These are phyloP conservation scores for Pythium brassicae DNA, from an alignment of 352 stramenopile genomes.

Conservation along the genomic window DNA sequence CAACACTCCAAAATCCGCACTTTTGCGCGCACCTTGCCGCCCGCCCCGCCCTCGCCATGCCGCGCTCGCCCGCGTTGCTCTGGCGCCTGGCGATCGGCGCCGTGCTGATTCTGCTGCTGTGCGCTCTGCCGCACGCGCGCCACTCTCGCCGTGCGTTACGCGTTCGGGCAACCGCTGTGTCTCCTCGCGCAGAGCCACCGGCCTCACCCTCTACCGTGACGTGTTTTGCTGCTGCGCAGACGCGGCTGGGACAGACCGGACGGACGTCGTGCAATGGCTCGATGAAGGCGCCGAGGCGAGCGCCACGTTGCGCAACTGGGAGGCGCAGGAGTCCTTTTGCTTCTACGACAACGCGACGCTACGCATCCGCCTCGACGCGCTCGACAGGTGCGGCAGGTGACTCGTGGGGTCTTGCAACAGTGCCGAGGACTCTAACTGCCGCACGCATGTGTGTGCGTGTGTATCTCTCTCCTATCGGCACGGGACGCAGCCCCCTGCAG, in stretches of 20 bases:
- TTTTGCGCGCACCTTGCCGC: no score
- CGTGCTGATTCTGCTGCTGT: neutral
- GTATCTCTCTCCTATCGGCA: neutral
- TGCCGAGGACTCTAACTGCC: constrained; percentile 6
- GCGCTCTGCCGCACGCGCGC: neutral
- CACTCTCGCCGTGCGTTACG: neutral
- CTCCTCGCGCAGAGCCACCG: no score
- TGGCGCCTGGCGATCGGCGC: neutral
- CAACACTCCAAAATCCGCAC: no score
- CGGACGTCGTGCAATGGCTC: constrained; percentile 31
- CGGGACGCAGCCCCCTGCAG: constrained; percentile 39
- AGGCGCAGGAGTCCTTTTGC: constrained; percentile 61
- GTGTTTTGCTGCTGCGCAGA: neutral
- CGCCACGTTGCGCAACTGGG: constrained; percentile 43
- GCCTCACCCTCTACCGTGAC: neutral
- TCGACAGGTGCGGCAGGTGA: constrained; percentile 47
- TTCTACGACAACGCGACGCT: constrained; percentile 78
- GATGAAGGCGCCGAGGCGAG: constrained; percentile 42
- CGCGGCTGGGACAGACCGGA: neutral
- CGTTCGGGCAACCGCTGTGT: no score
- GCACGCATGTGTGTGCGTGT: neutral
- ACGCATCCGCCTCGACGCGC: constrained; percentile 58
- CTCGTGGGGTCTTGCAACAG: neutral
- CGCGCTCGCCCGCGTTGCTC: neutral
- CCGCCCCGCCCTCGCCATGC: neutral